Base-by-base conservation (phyloP, 2,329 filamentous ascomycete species). In the Metarhizium sp. region DNA sequence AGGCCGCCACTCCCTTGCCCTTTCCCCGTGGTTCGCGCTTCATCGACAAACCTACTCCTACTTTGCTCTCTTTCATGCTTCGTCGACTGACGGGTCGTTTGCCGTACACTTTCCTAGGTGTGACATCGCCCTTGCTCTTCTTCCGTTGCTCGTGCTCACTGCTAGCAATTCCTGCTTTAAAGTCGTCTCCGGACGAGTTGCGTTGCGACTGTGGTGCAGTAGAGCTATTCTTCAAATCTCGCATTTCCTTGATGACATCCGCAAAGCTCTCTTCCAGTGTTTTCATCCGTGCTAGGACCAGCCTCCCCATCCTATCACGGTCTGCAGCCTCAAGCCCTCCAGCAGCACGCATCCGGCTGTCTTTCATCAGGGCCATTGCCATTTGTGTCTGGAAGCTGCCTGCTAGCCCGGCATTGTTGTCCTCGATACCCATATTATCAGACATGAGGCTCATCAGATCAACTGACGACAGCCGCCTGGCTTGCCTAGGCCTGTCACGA, bases 221-320 rank as follows among this genome's bases (percentile, higher is more conserved):
- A 34, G 72, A 74, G 43, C 70, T 73, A 50, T 69, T 71, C 70
- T 75, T 81, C 67, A 81, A 72, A 59, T 84, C 82, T 59, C 88
- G 84, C 68, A 95, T 86, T 69, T 94, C 90, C 59, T 82, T 84
- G 55, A 91, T 81, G n/a, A 95, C 86, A 57, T 96, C 90, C 2
- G 87, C 81, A 68, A 97, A 92, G 14, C 91, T 87, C 70, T 95
- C 90, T 68, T 97, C 92, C 2, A 97, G 78, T 7, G 87, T 92
- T 68, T 94, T 94, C 90, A 96, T 96, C 38, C 90, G 79, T 8
- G 90, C 90, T 49, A 96, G 75, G 71, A 96, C 87, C 49, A 96
- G 79, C 55, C 90, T 82, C 61, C 86, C 85, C 80, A 92, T 87
- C 45, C 88, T 81, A 64, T 89, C 86, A 29, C 68, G 81, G 77